Conservation (phyloP, 164 flowering plant genomes). For the Magnolia kwangsiensis region DNA sequence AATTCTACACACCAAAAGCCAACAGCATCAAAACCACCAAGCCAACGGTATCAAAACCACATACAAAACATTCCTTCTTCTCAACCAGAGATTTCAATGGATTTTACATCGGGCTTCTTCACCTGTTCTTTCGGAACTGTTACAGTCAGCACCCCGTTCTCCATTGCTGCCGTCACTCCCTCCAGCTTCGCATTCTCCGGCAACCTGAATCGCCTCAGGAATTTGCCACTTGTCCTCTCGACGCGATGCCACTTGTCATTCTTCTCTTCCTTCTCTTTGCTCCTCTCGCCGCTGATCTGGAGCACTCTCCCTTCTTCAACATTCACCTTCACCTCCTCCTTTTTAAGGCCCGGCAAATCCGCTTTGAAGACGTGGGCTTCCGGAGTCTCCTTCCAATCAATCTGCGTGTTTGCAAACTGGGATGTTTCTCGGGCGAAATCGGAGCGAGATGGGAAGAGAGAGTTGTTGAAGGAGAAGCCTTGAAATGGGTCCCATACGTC, state of each 20-base stretch:
- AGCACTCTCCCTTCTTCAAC: constrained; percentile 38
- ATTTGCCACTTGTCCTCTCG: constrained; percentile 35
- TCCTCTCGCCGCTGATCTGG: constrained; percentile 37
- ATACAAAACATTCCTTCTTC: not conserved
- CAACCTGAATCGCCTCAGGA: constrained; percentile 31
- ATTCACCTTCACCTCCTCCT: constrained; percentile 41
- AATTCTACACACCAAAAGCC: no score
- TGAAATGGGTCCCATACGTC: constrained; percentile 17
- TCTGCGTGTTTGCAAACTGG: constrained; percentile 15
- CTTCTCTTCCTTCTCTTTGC: constrained; percentile 19
- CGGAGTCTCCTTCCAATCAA: constrained; percentile 44
- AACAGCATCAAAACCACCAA: not conserved
- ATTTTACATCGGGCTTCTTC: constrained; percentile 22
- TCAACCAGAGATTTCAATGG: constrained; percentile 31
- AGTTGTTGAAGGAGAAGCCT: constrained; percentile 7
- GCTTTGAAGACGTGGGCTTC: constrained; percentile 40
- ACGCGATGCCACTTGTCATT: constrained; percentile 31
- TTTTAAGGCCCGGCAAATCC: constrained; percentile 38
- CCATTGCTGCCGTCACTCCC: constrained; percentile 31
- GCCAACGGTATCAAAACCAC: not conserved
- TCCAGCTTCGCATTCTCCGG: constrained; percentile 39
- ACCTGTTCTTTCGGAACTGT: constrained; percentile 34
- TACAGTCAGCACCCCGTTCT: constrained; percentile 36
- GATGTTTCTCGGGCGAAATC: constrained; percentile 17
- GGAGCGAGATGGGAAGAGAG: not conserved